phyloP scores from a whole-genome alignment of 225 moss, liverwort and hornwort genomes.

The Physcomitrium patens region DNA sequence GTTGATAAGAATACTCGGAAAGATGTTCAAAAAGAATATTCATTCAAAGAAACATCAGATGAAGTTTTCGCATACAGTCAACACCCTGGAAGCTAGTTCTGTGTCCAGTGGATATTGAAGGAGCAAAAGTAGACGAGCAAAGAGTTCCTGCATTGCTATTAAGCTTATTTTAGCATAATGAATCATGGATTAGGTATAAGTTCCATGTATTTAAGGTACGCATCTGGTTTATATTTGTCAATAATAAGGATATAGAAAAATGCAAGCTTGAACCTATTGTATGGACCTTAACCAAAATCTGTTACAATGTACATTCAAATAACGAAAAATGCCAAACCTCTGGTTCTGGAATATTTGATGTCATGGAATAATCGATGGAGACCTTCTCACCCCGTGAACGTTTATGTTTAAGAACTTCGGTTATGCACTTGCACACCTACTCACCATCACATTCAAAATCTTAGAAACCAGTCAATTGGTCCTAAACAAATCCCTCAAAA shows the following conservation, averaged over 20 bases:
- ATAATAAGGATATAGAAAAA: background rate
- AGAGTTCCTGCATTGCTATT: conserved; percentile 49
- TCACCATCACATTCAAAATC: conserved; percentile 15
- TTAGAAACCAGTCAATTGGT: background rate
- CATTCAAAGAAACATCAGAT: conserved; percentile 20
- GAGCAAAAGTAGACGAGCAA: conserved; percentile 48
- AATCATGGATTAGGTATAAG: conserved; percentile 7
- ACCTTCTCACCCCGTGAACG: conserved; percentile 39
- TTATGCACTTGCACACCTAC: conserved; percentile 54
- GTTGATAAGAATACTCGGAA: conserved; percentile 7
- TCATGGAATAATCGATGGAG: conserved; percentile 40
- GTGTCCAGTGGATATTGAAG: conserved; percentile 48
- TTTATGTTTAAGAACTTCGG: conserved; percentile 39
- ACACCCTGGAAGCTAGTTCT: conserved; percentile 36
- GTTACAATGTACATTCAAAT: background rate
- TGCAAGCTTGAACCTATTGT: too few species aligned
- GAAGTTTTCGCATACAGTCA: conserved; percentile 37
- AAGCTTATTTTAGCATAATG: conserved; percentile 14
- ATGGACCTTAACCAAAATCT: background rate
- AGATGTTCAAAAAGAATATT: background rate
- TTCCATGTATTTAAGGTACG: background rate
- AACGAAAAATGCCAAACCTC: conserved; percentile 37
- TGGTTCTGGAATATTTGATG: conserved; percentile 44
- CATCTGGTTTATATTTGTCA: conserved; percentile 1
- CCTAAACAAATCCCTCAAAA: background rate